phyloP scores from a whole-genome alignment of 2,329 filamentous ascomycete genomes.

The Colletotrichum paranaense region DNA sequence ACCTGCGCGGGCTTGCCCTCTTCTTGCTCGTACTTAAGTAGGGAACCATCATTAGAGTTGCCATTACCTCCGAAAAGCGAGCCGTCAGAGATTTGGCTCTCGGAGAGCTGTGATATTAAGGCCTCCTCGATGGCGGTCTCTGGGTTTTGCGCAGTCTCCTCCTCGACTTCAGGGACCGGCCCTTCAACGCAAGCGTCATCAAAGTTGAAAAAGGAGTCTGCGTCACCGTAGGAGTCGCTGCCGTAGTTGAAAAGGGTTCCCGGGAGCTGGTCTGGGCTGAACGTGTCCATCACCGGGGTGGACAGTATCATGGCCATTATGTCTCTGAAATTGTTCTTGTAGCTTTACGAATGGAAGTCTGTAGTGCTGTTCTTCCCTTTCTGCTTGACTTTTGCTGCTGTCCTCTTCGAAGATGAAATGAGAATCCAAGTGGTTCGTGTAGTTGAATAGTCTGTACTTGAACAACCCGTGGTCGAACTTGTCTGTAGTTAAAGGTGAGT shows the following conservation, averaged over 20 bases:
- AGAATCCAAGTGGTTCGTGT: neutral
- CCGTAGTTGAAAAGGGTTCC: neutral
- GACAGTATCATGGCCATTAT: neutral
- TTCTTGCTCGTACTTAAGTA: neutral
- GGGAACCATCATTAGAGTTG: neutral
- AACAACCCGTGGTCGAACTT: neutral
- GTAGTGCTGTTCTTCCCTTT: neutral
- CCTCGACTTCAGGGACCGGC: neutral
- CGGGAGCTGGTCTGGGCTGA: neutral
- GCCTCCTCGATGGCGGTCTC: neutral
- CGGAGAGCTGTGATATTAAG: neutral
- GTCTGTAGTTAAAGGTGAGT: neutral
- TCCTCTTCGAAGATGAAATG: neutral
- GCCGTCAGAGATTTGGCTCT: neutral
- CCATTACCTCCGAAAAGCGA: slow-evolving; percentile 1
- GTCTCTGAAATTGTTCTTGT: neutral
- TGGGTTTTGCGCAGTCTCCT: neutral
- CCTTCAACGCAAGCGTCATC: slow-evolving; percentile 5
- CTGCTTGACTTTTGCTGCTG: neutral
- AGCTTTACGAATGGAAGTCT: neutral
- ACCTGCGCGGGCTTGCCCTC: neutral
- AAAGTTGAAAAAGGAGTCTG: slow-evolving; percentile 8
- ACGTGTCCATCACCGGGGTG: neutral
- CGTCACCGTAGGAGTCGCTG: neutral
- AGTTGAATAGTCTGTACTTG: neutral